Base-by-base conservation (phyloP, 2,329 filamentous ascomycete genomes). In the Parastagonospora avenae region DNA sequence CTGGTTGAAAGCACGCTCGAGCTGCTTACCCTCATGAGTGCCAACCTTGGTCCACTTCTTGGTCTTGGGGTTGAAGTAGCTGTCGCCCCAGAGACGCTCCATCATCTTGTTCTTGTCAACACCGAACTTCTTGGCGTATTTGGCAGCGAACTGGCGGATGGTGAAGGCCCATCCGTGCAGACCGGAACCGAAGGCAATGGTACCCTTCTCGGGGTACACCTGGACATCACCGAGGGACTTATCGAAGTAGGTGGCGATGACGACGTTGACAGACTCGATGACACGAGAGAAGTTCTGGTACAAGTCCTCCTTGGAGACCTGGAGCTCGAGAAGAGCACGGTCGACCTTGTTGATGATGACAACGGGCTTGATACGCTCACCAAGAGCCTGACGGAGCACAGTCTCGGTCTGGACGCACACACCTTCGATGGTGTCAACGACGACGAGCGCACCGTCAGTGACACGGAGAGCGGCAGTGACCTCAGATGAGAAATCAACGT, bases 301-400 rank as follows among this genome's bases (percentile, higher is more conserved):
- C 68, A 99, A 84, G 77, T 99, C 94, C 83, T 99, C 94, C 88
- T 97, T 97, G 81, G 86, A 88, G 75, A 97, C 88, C 85, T 99
- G 94, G 63, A 99, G 88, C 83, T 99, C 94, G 78, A 99, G 92
- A 76, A 99, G 91, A 81, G 94, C 92, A 83, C 94, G 93, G 78
- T 99, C 94, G 80, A 99, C 94, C 90, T 99, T 99, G 92, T 99
- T 99, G 87, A 99, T 97, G 81, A 97, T 90, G 77, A 97, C 87
- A 75, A 99, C 93, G 74, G 94, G 94, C 90, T 97, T 97, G 82
- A 99, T 99, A 83, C 94, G 93, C 88, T 99, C 94, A 87, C 91
- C 90, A 71, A 99, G 91, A 79, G 94, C 93, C 85, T 99, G 94
- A 77, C 94, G 92, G 68, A 99, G 87, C 74, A 99, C 94, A 76